Base-by-base conservation (phyloP, 179 eudicot genomes). In the Silene noctiflora region DNA sequence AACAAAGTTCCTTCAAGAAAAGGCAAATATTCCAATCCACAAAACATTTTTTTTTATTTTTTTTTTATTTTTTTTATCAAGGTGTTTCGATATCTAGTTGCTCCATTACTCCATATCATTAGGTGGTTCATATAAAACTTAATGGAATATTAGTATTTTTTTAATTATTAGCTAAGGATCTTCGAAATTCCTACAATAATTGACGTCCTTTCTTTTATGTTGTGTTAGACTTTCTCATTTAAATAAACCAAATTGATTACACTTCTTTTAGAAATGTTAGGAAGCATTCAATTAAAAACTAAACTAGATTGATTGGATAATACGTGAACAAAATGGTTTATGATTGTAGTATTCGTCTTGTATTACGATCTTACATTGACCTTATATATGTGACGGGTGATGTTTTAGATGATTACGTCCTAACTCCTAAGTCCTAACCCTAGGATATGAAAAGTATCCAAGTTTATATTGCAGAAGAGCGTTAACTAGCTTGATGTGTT, bases 31-130 rank as follows among this genome's bases (percentile, higher is more conserved):
- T 53, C 46, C 31, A 12, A 51, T 48, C 17, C 39, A 14, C 56
- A 51, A 51, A n/a, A 66, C 22, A 65, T 0, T 75, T n/a, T 1
- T n/a, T n/a, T n/a, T n/a, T n/a, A n/a, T n/a, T n/a, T n/a, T n/a
- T n/a, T n/a, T n/a, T n/a, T n/a, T n/a, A n/a, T n/a, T n/a, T 4
- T 48, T 55, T 27, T 65, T 62, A 64, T 78, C 25, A 22, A 20
- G 21, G 62, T n/a, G 53, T 1, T 27, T 59, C 20, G 58, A 66
- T 78, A 55, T 69, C 60, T 61, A 25, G 66, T 70, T 75, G 72
- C 62, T 64, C 31, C 68, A 70, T 70, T 75, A 67, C 62, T 64
- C 31, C 68, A 70, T 75, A 70, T 70, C 42, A 69, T 69, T 75
- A 61, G 65, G 62, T 16, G 60, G 55, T 58, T 59, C 63, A 68